Conservation (phyloP, 2,329 filamentous ascomycete genomes). For the Byssoonygena ceratinophila region DNA sequence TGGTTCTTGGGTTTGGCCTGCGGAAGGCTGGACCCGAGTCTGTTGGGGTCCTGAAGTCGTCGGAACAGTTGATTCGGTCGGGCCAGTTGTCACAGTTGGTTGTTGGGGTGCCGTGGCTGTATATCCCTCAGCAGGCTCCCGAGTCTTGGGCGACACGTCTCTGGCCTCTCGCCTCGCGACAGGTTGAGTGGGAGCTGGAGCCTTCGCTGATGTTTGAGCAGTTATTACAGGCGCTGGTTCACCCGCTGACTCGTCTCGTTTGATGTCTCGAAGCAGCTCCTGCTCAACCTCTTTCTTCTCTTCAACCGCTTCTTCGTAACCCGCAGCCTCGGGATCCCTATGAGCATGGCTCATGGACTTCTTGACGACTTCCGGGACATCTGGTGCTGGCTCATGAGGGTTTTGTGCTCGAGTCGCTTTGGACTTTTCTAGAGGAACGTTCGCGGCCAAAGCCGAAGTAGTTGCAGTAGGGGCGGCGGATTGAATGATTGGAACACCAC, state of each 20-base stretch:
- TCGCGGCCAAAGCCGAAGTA: conserved; percentile 36
- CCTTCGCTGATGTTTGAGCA: conserved; percentile 31
- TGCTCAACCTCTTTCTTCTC: conserved; percentile 67
- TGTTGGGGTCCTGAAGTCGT: conserved; percentile 13
- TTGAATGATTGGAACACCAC: conserved; percentile 32
- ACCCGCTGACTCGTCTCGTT: conserved; percentile 28
- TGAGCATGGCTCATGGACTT: conserved; percentile 42
- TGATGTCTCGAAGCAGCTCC: conserved; percentile 53
- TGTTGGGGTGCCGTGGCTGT: conserved; percentile 15
- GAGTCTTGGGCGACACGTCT: conserved; percentile 19
- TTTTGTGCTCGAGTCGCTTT: conserved; percentile 33
- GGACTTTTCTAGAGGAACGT: conserved; percentile 34
- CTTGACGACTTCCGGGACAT: conserved; percentile 36
- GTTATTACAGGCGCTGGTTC: conserved; percentile 30
- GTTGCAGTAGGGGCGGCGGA: conserved; percentile 42
- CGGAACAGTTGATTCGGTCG: conserved; percentile 17
- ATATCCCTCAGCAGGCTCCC: conserved; percentile 20
- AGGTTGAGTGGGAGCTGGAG: conserved; percentile 24
- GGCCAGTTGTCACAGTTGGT: conserved; percentile 1
- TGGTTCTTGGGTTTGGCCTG: conserved; percentile 14
- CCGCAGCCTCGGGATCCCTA: conserved; percentile 58
- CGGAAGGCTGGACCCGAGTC: conserved; percentile 17
- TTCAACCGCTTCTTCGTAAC: conserved; percentile 55
- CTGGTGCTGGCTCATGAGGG: conserved; percentile 31
- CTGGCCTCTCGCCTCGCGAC: conserved; percentile 13